Base-by-base conservation (phyloP, 129 eudicot species). In the Logfia minima region DNA sequence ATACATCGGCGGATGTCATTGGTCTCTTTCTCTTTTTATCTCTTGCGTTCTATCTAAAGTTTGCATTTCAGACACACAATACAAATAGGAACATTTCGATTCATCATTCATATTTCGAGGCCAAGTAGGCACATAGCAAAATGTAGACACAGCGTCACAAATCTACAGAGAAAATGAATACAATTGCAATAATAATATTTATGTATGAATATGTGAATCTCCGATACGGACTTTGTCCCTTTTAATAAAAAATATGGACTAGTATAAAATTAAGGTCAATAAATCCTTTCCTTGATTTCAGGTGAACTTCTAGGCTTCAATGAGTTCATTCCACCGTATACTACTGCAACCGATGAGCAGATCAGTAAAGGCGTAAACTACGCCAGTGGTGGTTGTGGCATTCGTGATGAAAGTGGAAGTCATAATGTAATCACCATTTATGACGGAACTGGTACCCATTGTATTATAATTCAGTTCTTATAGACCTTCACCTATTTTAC, bases 341-440 rank as follows among this genome's bases (percentile, higher is more conserved):
- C 55, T 48, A 48, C 4, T 14, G 55, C 55, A 48, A 48, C n/a
- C 1, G 18, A 48, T 3, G 55, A 48, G 55, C n/a, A 48, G 26
- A 81, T 81, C 26, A 41, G 48, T 59, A 81, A 66, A 1, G 88
- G 85, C 11, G 83, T 84, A 29, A 84, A 84, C 63, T 84, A 84
- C 26, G 88, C 77, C 28, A 81, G 85, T 41, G 85, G 78, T 3
- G 63, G 75, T 48, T 72, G 77, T 51, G 85, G 85, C 5, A 81
- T 81, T n/a, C 71, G 74, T 34, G 77, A 81, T 5, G 85, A 81
- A 81, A 19, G 75, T 52, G 88, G 88, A 74, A 77, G 75, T 68
- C 83, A 77, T 77, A 83, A 83, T 52, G 55, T 53, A 83, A 78
- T 31, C 55, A 31, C 18, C 17, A 59, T 34, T 52, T n/a, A 19